Percentiles rank a stretch among this genome's conserved stretches.
phyloP scores from a whole-genome alignment of 179 eudicot genomes.

The Dionaea muscipula region DNA sequence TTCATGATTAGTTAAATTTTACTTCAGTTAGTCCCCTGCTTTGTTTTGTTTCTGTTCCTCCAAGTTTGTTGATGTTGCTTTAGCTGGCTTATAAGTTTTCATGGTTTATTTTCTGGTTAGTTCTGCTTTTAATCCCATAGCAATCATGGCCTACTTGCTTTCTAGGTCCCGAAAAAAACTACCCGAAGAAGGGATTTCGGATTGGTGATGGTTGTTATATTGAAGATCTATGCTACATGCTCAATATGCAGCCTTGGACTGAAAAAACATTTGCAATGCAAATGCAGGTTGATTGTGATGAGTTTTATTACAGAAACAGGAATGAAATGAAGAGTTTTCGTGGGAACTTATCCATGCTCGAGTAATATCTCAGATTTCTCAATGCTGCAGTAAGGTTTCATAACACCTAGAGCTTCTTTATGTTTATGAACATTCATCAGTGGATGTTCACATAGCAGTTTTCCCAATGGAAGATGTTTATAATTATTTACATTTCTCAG shows the following conservation, averaged over 20 bases:
- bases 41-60: too few relatives aligned
- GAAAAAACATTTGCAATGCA: not conserved
- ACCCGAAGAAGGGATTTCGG: too few relatives aligned
- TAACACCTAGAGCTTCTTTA: conserved; percentile 3
- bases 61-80: too few relatives aligned
- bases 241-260: not conserved
- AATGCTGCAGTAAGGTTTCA: conserved; percentile 57
- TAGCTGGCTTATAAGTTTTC: too few relatives aligned
- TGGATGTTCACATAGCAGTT: not conserved
- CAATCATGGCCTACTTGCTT: too few relatives aligned
- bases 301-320: conserved; percentile 32
- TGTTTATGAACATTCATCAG: not conserved
- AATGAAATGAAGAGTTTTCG: conserved; percentile 28
- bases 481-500: not conserved
- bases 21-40: too few relatives aligned
- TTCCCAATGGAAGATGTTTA: not conserved
- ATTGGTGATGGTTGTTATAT: too few relatives aligned
- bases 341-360: conserved; percentile 35
- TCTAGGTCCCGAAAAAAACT: too few relatives aligned
- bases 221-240: too few relatives aligned
- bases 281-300: conserved; percentile 64
- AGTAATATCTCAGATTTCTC: conserved; percentile 41
- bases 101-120: too few relatives aligned
- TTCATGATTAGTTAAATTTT: too few relatives aligned
- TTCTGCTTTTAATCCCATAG: too few relatives aligned